Evolutionary conservation across 176 grass and related monocot species (phyloP), one percentile per base, ranked within the genome.

Genomic region (Pontederia crassipes): DNA sequence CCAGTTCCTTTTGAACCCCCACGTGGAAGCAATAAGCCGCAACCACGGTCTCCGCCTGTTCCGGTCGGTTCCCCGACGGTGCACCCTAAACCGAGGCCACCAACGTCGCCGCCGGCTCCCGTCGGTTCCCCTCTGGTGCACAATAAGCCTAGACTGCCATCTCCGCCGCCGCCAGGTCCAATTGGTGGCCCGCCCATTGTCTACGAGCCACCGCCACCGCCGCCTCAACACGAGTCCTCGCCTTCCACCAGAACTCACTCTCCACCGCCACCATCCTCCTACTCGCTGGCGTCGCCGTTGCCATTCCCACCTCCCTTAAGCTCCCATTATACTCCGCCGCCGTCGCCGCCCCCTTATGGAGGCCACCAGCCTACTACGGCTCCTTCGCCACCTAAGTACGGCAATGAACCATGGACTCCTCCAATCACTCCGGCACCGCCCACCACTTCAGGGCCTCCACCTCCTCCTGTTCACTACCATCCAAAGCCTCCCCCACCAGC

Each of bases 291-390:
- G 8, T 56, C 14, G 32, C 57, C 57, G 10, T 12, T 27, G 20
- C 6, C 8, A 0, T 29, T 9, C 29, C 8, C 57, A 12, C 15
- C 56, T 58, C 56, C 56, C 28, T n/a, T n/a, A 13, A 24, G 0
- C 20, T 24, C 20, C 20, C 20, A 24, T 24, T 24, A 24, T 24
- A 24, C 20, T 24, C 20, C 20, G 20, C 20, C 51, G 59, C 65
- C 78, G 47, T 77, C 81, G 4, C 84, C 89, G 1, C 74, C 81
- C 0, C 12, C 59, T 4, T 70, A 69, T 15, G 45, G 78, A 57
- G 61, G 71, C 9, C 72, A 72, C 32, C 32, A 5, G 35, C 52
- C 69, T 0, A 66, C 75, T 2, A 68, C 63, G 3, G 62, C 84
- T 0, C 75, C 78, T 2, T 52, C 78, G 28, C 69, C 77, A 11